Conservation (phyloP, 2,329 filamentous ascomycete species). For the Colletotrichum tabaci region DNA sequence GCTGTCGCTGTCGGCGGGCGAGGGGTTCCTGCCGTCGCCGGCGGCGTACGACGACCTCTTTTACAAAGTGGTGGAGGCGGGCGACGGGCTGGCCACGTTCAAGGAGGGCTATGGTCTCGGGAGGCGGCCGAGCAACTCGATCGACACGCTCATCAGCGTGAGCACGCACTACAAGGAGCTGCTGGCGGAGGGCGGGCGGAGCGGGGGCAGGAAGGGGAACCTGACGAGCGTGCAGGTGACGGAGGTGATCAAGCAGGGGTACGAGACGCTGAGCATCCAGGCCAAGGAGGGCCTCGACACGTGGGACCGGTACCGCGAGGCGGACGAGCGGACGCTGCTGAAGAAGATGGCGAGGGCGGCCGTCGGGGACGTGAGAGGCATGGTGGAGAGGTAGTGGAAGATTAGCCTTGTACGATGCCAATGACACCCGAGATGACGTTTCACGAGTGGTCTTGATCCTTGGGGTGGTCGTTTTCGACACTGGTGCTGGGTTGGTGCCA, state of each 20-base stretch:
- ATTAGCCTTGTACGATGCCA: conserved; percentile 24
- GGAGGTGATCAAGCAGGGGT: conserved; percentile 94
- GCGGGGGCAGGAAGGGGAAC: conserved; percentile 68
- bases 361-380: conserved; percentile 72
- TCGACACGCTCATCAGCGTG: conserved; percentile 87
- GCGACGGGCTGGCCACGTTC: conserved; percentile 86
- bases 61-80: conserved; percentile 96
- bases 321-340: conserved; percentile 84
- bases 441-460: neutral
- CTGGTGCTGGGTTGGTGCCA: no score
- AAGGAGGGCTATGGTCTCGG: conserved; percentile 79
- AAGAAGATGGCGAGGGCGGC: conserved; percentile 89
- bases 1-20: conserved; percentile 86
- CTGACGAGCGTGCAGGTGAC: conserved; percentile 88
- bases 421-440: conserved; percentile 25
- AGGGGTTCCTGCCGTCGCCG: conserved; percentile 90
- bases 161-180: conserved; percentile 90
- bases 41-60: conserved; percentile 96
- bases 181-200: conserved; percentile 71
- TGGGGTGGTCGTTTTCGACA: no score
- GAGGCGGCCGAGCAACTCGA: conserved; percentile 76
- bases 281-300: conserved; percentile 87
- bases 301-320: conserved; percentile 90
- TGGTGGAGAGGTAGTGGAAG: conserved; percentile 58
- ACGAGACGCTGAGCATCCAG: conserved; percentile 94